These are phyloP conservation scores for Viola odorata DNA, from an alignment of 345 rosid genomes.

Conservation along the genomic window DNA sequence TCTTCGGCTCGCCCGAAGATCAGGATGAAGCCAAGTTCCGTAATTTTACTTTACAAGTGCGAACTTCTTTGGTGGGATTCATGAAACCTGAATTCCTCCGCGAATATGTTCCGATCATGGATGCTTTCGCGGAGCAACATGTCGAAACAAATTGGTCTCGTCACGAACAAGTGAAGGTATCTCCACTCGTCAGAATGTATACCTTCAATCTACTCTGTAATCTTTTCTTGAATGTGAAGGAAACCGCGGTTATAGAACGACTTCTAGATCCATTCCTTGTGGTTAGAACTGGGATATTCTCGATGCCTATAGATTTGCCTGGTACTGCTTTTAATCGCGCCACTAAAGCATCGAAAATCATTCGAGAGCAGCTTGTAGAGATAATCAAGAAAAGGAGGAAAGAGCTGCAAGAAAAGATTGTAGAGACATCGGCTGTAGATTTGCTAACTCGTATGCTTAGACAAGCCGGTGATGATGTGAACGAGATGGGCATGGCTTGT, in stretches of 20 bases:
- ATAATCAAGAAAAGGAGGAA: neutral
- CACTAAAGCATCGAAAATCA: neutral
- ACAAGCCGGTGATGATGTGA: neutral
- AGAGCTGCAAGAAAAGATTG: neutral
- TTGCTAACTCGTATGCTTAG: neutral
- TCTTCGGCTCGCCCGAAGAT: neutral
- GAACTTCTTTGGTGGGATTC: neutral
- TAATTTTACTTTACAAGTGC: too few species aligned
- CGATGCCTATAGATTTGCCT: conserved; percentile 10
- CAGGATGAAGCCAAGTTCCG: neutral
- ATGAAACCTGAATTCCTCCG: conserved; percentile 6
- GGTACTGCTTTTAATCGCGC: conserved; percentile 12
- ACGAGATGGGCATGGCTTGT: neutral
- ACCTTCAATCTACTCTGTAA: conserved; percentile 10
- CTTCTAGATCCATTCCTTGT: neutral
- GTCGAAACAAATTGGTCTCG: conserved; percentile 8
- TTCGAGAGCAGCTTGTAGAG: neutral
- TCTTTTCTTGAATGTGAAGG: conserved; percentile 4
- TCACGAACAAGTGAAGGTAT: neutral
- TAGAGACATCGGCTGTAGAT: neutral
- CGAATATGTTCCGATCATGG: conserved; percentile 16
- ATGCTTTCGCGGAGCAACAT: conserved; percentile 4
- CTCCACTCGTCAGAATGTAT: conserved; percentile 6
- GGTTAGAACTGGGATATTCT: neutral
- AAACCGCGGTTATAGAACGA: neutral